Base-by-base conservation (phyloP, 805 yeast species). In the Myxozyma udenii region DNA sequence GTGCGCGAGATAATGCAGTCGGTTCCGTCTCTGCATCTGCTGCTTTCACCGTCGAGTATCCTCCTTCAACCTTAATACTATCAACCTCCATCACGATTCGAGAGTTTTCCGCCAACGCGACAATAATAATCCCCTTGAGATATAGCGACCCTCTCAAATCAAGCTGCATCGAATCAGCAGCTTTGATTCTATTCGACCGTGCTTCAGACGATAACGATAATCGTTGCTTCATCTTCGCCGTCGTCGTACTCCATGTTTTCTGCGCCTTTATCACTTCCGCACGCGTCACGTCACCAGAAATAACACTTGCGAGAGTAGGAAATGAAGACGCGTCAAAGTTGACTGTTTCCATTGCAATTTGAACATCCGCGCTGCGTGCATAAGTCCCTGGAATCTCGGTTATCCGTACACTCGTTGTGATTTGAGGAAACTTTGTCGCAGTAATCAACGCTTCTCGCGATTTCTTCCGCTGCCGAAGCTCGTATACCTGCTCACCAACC, bases 401-500 rank as follows among this genome's bases (percentile, higher is more conserved):
- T 30, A 53, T 46, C 5, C 58, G 42, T 7, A 53, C 44, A 12
- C 48, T 5, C 7, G 55, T 45, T 4, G 54, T 41, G 5, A 55
- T 30, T 12, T 44, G 44, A 0, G 60, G 60, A 23, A 55, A 48
- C 19, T 44, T 41, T 3, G 52, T 46, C 7, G 47, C 43, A n/a
- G 60, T 55, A 18, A 55, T 55, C 26, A 37, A 30, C 4, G 51
- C 45, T 16, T 55, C 58, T n/a, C 57, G 43, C 2, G 47, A 44
- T 19, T 49, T 53, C 35, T 46, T 48, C 16, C 51, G 47, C 26
- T 49, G 52, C 16, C 49, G 28, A 26, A 55, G 48, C 26, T 55
- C 60, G 33, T 55, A 59, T 7, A 43, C 41, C 44, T 55, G 60
- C 41, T 53, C 58, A 18, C 54, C 60, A 3, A 51, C 57, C 24